These are phyloP conservation scores for Sporothrix euskadiensis DNA, from an alignment of 2,329 filamentous ascomycete species.

Conservation along the genomic window DNA sequence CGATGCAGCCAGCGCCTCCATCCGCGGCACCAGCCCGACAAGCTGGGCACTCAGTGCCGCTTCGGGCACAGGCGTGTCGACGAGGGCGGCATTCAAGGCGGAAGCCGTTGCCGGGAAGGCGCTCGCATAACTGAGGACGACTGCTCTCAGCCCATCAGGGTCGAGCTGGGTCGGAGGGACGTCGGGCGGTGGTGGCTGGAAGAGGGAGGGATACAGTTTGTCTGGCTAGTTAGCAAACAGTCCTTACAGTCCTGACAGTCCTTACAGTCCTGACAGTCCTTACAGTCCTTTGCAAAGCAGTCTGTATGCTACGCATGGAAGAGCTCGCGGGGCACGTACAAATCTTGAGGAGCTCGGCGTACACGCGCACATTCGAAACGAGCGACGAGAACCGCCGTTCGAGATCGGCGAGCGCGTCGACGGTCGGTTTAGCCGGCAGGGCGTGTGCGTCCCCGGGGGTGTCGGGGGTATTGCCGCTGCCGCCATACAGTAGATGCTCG, in stretches of 20 bases:
- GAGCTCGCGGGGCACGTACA: conserved; percentile 47
- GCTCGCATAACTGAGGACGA: conserved; percentile 58
- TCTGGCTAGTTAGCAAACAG: conserved; percentile 42
- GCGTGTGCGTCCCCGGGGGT: conserved; percentile 37
- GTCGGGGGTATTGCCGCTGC: no score
- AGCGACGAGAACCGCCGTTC: conserved; percentile 56
- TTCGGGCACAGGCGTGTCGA: conserved; percentile 59
- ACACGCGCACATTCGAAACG: conserved; percentile 55
- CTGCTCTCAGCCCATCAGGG: conserved; percentile 53
- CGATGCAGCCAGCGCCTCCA: conserved; percentile 60
- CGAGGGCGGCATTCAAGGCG: conserved; percentile 55
- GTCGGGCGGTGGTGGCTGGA: conserved; percentile 49
- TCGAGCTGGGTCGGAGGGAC: conserved; percentile 55
- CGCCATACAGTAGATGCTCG: conserved; percentile 59
- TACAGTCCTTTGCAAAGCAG: no score
- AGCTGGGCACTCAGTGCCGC: conserved; percentile 57
- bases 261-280: not conserved
- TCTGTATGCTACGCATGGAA: not conserved
- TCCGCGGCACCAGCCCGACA: conserved; percentile 59
- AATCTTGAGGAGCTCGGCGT: conserved; percentile 60
- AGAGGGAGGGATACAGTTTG: conserved; percentile 56
- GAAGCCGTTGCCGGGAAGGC: conserved; percentile 59
- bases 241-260: not conserved
- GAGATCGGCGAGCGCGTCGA: conserved; percentile 51
- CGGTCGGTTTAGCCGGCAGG: conserved; percentile 45